phyloP scores from a whole-genome alignment of 768 basidiomycete genomes.

The Lactarius deliciosus region DNA sequence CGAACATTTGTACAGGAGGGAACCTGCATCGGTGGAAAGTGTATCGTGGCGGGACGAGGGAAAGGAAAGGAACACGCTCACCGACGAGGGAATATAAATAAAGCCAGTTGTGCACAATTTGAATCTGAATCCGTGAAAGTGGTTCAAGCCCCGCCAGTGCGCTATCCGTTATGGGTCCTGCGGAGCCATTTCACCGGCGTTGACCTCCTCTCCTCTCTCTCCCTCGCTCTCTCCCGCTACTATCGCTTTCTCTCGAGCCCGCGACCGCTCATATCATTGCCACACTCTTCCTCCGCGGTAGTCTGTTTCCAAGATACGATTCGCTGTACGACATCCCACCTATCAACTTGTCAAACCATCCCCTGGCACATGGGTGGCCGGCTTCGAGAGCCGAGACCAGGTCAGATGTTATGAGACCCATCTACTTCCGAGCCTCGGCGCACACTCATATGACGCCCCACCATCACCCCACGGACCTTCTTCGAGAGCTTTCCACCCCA shows the following conservation, averaged over 20 bases:
- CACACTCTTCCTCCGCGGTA: not conserved
- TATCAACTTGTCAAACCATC: not conserved
- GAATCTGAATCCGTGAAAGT: slow-evolving; percentile 25
- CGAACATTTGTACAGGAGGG: slow-evolving; percentile 76
- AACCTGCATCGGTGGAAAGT: slow-evolving; percentile 55
- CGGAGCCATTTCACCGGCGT: slow-evolving; percentile 1
- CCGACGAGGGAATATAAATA: slow-evolving; percentile 28
- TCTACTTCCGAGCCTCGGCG: slow-evolving; percentile 21
- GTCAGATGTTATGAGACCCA: slow-evolving; percentile 24
- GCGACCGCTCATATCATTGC: not conserved
- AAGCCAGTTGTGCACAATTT: slow-evolving; percentile 25
- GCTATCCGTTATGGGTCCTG: slow-evolving; percentile 15
- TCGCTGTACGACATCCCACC: not conserved
- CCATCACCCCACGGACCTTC: slow-evolving; percentile 22
- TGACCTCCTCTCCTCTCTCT: not conserved
- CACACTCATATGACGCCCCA: slow-evolving; percentile 28
- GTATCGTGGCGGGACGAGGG: slow-evolving; percentile 30
- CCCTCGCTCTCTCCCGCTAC: not conserved
- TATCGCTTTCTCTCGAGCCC: not conserved
- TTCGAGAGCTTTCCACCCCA: slow-evolving; percentile 22
- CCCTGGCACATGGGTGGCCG: slow-evolving; percentile 23
- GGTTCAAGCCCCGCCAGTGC: slow-evolving; percentile 25
- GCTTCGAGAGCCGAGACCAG: slow-evolving; percentile 22
- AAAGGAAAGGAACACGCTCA: slow-evolving; percentile 22
- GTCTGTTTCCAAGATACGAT: slow-evolving; percentile 1